Evolutionary conservation across 441 rosid species (phyloP).

Genomic region (Gossypium davidsonii): DNA sequence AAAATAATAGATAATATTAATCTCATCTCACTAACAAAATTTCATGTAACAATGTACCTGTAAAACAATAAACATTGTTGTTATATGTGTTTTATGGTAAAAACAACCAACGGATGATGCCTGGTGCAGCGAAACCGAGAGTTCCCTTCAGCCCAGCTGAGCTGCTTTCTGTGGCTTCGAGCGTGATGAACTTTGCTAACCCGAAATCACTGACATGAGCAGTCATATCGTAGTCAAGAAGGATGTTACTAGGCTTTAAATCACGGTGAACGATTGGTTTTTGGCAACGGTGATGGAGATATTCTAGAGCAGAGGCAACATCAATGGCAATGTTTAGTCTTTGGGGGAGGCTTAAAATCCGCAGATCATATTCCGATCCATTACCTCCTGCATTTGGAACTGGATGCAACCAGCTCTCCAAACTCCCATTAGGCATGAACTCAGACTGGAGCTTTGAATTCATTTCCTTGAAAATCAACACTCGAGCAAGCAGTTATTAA

Average conservation of each 20-base stretch:
- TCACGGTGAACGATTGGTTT: slow-evolving; percentile 6
- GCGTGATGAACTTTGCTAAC: background rate
- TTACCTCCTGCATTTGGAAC: background rate
- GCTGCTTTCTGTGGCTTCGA: background rate
- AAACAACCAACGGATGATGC: background rate
- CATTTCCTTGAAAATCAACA: background rate
- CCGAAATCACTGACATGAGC: slow-evolving; percentile 12
- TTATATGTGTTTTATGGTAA: background rate
- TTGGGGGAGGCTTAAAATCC: background rate
- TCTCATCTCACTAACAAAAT: background rate
- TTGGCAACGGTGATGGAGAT: background rate
- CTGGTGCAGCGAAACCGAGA: slow-evolving; percentile 8
- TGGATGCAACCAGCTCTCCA: slow-evolving; percentile 9
- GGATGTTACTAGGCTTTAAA: slow-evolving; percentile 11
- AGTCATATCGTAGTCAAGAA: background rate
- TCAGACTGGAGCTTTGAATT: slow-evolving; percentile 10
- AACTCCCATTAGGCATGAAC: background rate
- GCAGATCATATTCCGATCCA: background rate
- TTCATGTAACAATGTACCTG: background rate
- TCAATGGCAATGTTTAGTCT: slow-evolving; percentile 7
- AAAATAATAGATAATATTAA: background rate
- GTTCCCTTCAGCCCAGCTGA: slow-evolving; percentile 1
- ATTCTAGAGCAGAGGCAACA: slow-evolving; percentile 10
- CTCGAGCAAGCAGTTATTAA: slow-evolving; percentile 10
- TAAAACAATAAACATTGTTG: background rate